Evolutionary conservation across 805 yeast genomes (phyloP).

Genomic region (Candida sakaeoensis): DNA sequence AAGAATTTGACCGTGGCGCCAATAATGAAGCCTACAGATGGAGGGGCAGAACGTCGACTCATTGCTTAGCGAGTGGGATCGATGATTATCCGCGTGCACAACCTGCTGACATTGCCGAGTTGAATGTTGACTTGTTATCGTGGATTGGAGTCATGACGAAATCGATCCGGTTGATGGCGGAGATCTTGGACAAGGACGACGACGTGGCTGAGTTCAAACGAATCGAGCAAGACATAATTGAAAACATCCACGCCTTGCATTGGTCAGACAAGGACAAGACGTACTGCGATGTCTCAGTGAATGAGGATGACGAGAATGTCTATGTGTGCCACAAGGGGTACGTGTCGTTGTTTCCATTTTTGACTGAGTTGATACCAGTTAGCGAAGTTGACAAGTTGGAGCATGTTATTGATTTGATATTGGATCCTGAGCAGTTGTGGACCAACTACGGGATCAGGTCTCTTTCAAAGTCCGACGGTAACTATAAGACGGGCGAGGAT

Average conservation of each 20-base stretch:
- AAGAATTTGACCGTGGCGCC: slow-evolving; percentile 60
- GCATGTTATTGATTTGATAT: slow-evolving; percentile 52
- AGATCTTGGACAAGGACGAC: slow-evolving; percentile 50
- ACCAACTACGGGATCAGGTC: slow-evolving; percentile 77
- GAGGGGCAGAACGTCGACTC: slow-evolving; percentile 85
- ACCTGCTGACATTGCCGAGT: slow-evolving; percentile 80
- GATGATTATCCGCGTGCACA: slow-evolving; percentile 92
- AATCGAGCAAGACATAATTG: slow-evolving; percentile 53
- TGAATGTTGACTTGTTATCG: slow-evolving; percentile 82
- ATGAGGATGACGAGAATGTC: slow-evolving; percentile 61
- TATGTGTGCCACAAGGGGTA: slow-evolving; percentile 90
- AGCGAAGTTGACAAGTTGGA: slow-evolving; percentile 42
- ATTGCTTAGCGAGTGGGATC: slow-evolving; percentile 87
- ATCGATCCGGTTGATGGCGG: slow-evolving; percentile 73
- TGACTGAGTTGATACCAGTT: slow-evolving; percentile 58
- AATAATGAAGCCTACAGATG: slow-evolving; percentile 75
- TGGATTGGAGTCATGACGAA: slow-evolving; percentile 95
- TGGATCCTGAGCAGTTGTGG: slow-evolving; percentile 75
- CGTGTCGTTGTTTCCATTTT: slow-evolving; percentile 79
- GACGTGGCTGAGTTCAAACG: slow-evolving; percentile 54
- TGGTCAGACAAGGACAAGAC: slow-evolving; percentile 68
- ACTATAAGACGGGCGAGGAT: slow-evolving; percentile 76
- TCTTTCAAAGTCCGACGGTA: slow-evolving; percentile 60
- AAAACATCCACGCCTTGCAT: slow-evolving; percentile 69
- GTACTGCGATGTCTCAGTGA: slow-evolving; percentile 81